Percentiles rank a stretch among this genome's conserved stretches.
These are phyloP conservation scores for Fusarium sororula DNA, from an alignment of 2,329 filamentous ascomycete genomes.

Conservation along the genomic window DNA sequence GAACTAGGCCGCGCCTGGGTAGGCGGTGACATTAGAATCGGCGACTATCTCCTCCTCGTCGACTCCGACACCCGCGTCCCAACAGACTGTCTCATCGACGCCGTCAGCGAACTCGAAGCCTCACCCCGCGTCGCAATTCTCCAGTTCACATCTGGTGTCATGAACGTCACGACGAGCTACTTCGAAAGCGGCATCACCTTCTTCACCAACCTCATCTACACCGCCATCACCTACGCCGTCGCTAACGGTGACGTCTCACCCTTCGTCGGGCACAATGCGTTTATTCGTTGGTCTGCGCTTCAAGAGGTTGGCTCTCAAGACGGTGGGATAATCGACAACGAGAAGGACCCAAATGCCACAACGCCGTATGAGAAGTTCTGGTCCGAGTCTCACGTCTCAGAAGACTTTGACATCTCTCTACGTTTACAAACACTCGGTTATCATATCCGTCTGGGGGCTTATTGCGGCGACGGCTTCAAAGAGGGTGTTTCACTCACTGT, in stretches of 20 bases:
- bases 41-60: neutral
- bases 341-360: neutral
- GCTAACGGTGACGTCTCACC: slow-evolving; percentile 76
- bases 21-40: neutral
- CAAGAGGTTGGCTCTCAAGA: slow-evolving; percentile 41
- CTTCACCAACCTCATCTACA: slow-evolving; percentile 81
- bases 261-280: slow-evolving; percentile 81
- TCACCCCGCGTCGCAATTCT: slow-evolving; percentile 75
- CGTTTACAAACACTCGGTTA: slow-evolving; percentile 74
- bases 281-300: slow-evolving; percentile 68
- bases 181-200: slow-evolving; percentile 69
- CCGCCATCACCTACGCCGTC: slow-evolving; percentile 74
- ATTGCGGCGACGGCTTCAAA: slow-evolving; percentile 75
- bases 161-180: slow-evolving; percentile 76
- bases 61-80: slow-evolving; percentile 72
- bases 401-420: slow-evolving; percentile 75
- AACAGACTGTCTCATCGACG: slow-evolving; percentile 72
- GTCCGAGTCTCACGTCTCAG: slow-evolving; percentile 79
- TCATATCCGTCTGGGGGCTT: slow-evolving; percentile 74
- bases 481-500: slow-evolving; percentile 78
- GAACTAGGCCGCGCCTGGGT: neutral
- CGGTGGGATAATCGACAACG: slow-evolving; percentile 48
- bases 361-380: slow-evolving; percentile 62
- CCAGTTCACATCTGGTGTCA: slow-evolving; percentile 77
- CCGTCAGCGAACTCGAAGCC: slow-evolving; percentile 75